Percentiles rank a stretch among this genome's conserved stretches.
These are phyloP conservation scores for Debaryomyces fabryi DNA, from an alignment of 1,139 yeast species.

Conservation along the genomic window DNA sequence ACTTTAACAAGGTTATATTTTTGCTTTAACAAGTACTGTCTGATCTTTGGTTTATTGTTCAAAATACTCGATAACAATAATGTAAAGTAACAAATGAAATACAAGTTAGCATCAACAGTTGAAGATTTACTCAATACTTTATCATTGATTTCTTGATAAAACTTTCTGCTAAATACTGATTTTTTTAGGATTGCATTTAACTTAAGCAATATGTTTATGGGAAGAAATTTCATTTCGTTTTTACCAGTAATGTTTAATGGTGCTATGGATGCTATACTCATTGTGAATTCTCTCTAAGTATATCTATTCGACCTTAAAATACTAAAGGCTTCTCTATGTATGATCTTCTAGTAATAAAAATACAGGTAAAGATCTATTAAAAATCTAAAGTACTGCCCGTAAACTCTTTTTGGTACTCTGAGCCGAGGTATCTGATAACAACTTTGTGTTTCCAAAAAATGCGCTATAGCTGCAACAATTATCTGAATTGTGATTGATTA, in stretches of 20 bases:
- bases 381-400: neutral
- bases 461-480: neutral
- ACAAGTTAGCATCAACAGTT: slow-evolving; percentile 44
- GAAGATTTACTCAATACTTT: slow-evolving; percentile 40
- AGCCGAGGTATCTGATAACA: slow-evolving; percentile 1
- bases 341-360: neutral
- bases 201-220: slow-evolving; percentile 23
- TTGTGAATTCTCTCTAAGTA: slow-evolving; percentile 5
- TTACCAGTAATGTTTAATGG: slow-evolving; percentile 14
- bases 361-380: neutral
- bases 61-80: slow-evolving; percentile 42
- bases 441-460: neutral
- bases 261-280: slow-evolving; percentile 21
- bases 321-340: neutral
- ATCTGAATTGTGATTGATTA: neutral
- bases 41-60: slow-evolving; percentile 41
- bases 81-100: slow-evolving; percentile 49
- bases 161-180: slow-evolving; percentile 37
- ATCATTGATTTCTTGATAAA: slow-evolving; percentile 46
- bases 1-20: slow-evolving; percentile 24
- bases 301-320: neutral
- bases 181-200: slow-evolving; percentile 26
- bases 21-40: slow-evolving; percentile 33
- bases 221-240: slow-evolving; percentile 13
- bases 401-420: neutral